Evolutionary conservation across 2,329 filamentous ascomycete species (phyloP).

Genomic region (Alternaria gaisen): DNA sequence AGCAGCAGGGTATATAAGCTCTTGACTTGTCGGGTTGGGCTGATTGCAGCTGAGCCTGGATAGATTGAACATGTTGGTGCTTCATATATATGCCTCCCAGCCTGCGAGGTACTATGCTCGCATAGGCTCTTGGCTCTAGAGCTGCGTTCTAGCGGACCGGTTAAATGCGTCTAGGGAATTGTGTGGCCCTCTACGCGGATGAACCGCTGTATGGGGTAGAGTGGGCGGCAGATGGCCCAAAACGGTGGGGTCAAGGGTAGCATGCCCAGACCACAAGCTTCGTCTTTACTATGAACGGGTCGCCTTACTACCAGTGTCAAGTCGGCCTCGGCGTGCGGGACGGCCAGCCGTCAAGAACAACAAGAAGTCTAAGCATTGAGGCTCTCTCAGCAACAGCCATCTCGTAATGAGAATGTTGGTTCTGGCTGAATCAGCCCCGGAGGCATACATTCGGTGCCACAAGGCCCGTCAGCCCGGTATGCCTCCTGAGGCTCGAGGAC

Average conservation of each 20-base stretch:
- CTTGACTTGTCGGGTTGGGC: constrained; percentile 23
- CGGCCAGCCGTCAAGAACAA: constrained; percentile 14
- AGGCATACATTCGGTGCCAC: constrained; percentile 5
- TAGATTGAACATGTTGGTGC: constrained; percentile 24
- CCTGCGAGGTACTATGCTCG: constrained; percentile 18
- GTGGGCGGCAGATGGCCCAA: constrained; percentile 23
- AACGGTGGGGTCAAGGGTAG: constrained; percentile 21
- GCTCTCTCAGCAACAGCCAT: constrained; percentile 6
- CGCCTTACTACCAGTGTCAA: constrained; percentile 6
- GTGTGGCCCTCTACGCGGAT: constrained; percentile 31
- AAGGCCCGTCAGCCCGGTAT: constrained; percentile 14
- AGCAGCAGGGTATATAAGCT: constrained; percentile 29
- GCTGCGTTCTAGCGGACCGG: constrained; percentile 41
- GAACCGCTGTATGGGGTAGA: constrained; percentile 33
- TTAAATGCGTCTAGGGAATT: constrained; percentile 34
- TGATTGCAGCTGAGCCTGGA: constrained; percentile 27
- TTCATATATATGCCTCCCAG: constrained; percentile 39
- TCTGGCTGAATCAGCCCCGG: neutral
- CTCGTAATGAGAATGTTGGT: constrained; percentile 6
- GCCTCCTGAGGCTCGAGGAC: constrained; percentile 8
- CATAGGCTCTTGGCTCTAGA: constrained; percentile 28
- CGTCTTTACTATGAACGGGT: constrained; percentile 14
- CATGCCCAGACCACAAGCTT: constrained; percentile 15
- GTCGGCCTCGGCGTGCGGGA: constrained; percentile 19
- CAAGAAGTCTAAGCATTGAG: constrained; percentile 12